Conservation (phyloP, 176 grass and related monocot genomes). For the Bolboschoenus planiculmis region DNA sequence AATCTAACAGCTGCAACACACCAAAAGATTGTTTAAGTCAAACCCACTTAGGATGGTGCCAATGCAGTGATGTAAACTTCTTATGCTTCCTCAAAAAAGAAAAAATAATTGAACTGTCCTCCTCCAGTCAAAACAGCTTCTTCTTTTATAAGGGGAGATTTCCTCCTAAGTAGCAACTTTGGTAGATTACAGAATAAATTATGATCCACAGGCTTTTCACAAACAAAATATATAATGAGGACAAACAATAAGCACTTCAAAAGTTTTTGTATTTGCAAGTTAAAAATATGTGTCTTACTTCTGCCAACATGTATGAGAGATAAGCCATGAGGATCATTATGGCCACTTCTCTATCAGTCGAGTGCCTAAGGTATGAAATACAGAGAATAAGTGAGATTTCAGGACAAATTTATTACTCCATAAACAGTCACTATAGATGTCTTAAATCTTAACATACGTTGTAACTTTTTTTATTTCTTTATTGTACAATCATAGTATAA, state of each 20-base stretch:
- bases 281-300: conserved; percentile 44
- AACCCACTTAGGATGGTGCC: not conserved
- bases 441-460: not conserved
- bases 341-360: conserved; percentile 91
- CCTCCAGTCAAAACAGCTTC: not conserved
- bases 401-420: not conserved
- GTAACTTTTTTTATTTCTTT: not conserved
- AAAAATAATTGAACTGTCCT: not conserved
- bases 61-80: not conserved
- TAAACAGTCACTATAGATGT: not conserved
- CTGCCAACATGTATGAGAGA: conserved; percentile 90
- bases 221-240: not conserved
- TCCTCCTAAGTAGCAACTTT: conserved; percentile 15
- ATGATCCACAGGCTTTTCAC: not conserved
- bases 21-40: not conserved
- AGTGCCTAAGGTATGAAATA: conserved; percentile 49
- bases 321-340: conserved; percentile 98
- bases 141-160: not conserved
- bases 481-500: not conserved
- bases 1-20: conserved; percentile 66
- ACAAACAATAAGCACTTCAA: conserved; percentile 11
- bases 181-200: not conserved
- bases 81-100: not conserved
- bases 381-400: not conserved
- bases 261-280: conserved; percentile 14